These are phyloP conservation scores for Diaporthe nobilis DNA, from an alignment of 2,329 filamentous ascomycete species.

Conservation along the genomic window DNA sequence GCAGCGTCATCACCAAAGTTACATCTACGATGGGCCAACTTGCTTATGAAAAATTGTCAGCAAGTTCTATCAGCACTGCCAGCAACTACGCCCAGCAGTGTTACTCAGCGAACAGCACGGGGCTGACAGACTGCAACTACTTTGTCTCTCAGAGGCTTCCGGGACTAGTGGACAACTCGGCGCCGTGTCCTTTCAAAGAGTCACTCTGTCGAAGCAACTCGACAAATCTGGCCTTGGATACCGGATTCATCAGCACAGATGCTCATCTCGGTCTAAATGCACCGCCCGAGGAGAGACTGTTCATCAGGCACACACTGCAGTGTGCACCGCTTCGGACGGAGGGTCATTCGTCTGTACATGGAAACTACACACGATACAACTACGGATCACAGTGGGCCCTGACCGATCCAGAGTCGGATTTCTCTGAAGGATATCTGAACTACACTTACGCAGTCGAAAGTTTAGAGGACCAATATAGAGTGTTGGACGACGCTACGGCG, in stretches of 20 bases:
- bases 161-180: conserved; percentile 9
- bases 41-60: not conserved
- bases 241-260: conserved; percentile 43
- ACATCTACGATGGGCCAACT: not conserved
- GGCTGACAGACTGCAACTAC: conserved; percentile 27
- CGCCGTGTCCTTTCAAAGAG: conserved; percentile 44
- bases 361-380: conserved; percentile 34
- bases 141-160: conserved; percentile 13
- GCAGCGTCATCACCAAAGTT: not conserved
- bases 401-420: not conserved
- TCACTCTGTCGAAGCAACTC: conserved; percentile 37
- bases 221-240: conserved; percentile 39
- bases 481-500: not conserved
- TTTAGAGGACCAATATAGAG: not conserved
- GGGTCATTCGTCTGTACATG: not conserved
- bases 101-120: conserved; percentile 40
- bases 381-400: conserved; percentile 4
- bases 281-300: conserved; percentile 41
- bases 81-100: conserved; percentile 44
- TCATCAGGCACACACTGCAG: conserved; percentile 8
- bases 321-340: conserved; percentile 37
- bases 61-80: not conserved
- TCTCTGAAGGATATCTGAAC: not conserved
- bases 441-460: conserved; percentile 30
- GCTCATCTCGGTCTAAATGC: conserved; percentile 45